Base-by-base conservation (phyloP, 495 filamentous ascomycete genomes). In the Astrocystis sublimbata region DNA sequence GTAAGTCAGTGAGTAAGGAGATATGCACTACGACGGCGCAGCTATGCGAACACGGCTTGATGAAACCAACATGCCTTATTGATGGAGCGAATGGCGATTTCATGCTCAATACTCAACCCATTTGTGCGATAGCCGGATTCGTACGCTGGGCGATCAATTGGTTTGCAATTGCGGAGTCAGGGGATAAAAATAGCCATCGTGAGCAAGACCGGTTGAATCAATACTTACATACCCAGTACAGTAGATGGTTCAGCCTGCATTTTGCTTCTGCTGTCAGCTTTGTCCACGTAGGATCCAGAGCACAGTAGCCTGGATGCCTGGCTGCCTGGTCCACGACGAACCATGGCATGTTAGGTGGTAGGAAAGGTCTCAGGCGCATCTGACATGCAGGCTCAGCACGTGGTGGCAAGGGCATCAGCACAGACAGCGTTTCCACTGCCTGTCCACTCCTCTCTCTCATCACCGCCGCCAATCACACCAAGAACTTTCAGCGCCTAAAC, bases 311-410 rank as follows among this genome's bases (percentile, higher is more conserved):
- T n/a, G n/a, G n/a, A n/a, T n/a, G 26, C 6, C 15, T 19, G 26
- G 17, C 19, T 35, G 15, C 10, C n/a, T 15, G 23, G 7, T 8
- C 30, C 17, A 19, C n/a, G n/a, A n/a, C n/a, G 41, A 19, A 19
- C 19, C 41, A 35, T 1, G 0, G 2, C 26, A 1, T 30, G 12
- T 15, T 13, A 8, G 7, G 17, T 42, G 52, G 2, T 17, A 8
- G n/a, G n/a, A n/a, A n/a, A n/a, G 23, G 12, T 19, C 21, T 28
- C 7, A 23, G 15, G 6, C 10, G 36, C 13, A 38, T 71, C 66
- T 69, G 56, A 67, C 59, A 61, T 65, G 60, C 69, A 69, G 61
- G 66, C 53, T 50, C 28, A 64, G 59, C 69, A 71, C 69, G 69
- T 71, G 69, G 66, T 58, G 49, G 60, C 66, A 69, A 66, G 69